Percentiles rank a stretch among this genome's conserved stretches.
Conservation (phyloP, 2,329 filamentous ascomycete species). For the Emydomyces testavorans region DNA sequence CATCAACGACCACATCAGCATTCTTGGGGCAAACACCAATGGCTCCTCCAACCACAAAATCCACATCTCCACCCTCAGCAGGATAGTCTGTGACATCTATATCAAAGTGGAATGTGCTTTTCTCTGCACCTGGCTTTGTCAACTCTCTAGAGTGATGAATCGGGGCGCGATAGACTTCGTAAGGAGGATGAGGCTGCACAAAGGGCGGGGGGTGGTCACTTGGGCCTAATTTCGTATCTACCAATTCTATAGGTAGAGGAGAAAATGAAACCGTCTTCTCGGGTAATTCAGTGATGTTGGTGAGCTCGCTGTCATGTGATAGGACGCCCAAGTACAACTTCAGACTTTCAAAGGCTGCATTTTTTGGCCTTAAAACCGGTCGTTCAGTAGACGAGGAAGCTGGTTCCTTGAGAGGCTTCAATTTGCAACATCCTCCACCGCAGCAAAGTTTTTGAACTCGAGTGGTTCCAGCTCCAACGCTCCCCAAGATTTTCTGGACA, state of each 20-base stretch:
- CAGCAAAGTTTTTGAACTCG: conserved; percentile 53
- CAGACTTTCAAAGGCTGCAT: conserved; percentile 71
- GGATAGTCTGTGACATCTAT: conserved; percentile 94
- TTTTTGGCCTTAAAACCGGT: conserved; percentile 56
- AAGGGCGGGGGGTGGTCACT: conserved; percentile 65
- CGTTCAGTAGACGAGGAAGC: conserved; percentile 32
- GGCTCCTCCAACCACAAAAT: conserved; percentile 93
- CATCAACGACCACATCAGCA: conserved; percentile 61
- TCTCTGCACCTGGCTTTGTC: conserved; percentile 79
- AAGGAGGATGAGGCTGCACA: conserved; percentile 88
- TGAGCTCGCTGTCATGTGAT: conserved; percentile 57
- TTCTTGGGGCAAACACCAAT: conserved; percentile 91
- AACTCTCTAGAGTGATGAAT: conserved; percentile 76
- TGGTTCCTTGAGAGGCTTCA: conserved; percentile 43
- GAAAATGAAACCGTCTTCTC: conserved; percentile 60
- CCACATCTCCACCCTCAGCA: conserved; percentile 61
- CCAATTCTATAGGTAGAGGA: conserved; percentile 28
- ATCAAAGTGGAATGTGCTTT: conserved; percentile 95
- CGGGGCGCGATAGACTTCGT: conserved; percentile 81
- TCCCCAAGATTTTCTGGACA: conserved; percentile 47
- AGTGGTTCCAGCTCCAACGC: conserved; percentile 44
- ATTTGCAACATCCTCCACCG: conserved; percentile 53
- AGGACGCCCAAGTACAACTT: conserved; percentile 65
- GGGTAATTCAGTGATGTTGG: conserved; percentile 59
- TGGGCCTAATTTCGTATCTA: conserved; percentile 27